These are phyloP conservation scores for Xylariaceae sp. DNA, from an alignment of 2,329 filamentous ascomycete species.

Conservation along the genomic window DNA sequence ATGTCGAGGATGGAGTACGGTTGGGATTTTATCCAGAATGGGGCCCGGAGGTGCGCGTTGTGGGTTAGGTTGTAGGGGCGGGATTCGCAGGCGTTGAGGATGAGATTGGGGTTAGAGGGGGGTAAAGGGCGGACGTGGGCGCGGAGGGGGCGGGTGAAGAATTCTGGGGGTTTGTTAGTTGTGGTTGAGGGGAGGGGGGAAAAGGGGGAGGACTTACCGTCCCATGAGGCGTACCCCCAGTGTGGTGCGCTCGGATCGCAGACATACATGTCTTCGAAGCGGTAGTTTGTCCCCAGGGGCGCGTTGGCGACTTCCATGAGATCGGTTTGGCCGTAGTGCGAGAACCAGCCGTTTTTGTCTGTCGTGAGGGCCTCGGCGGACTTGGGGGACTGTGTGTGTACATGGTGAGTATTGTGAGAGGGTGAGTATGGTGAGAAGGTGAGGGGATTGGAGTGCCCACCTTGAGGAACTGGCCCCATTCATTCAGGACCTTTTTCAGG, in stretches of 20 bases:
- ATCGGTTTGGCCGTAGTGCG: constrained; percentile 42
- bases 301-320: constrained; percentile 49
- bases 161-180: constrained; percentile 32
- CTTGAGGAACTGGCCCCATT: constrained; percentile 51
- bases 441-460: constrained; percentile 26
- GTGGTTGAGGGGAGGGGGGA: not conserved
- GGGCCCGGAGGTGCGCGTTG: constrained; percentile 42
- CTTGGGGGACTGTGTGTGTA: constrained; percentile 37
- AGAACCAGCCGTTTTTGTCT: constrained; percentile 50
- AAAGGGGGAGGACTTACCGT: constrained; percentile 35
- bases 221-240: constrained; percentile 55
- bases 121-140: constrained; percentile 44
- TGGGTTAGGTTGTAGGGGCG: constrained; percentile 39
- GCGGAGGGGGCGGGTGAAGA: constrained; percentile 52
- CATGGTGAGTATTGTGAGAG: no score
- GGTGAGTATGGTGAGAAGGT: no score
- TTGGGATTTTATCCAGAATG: constrained; percentile 57
- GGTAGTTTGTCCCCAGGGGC: constrained; percentile 37
- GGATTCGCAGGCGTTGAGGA: constrained; percentile 54
- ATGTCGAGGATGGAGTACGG: constrained; percentile 52
- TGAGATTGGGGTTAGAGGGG: constrained; percentile 43
- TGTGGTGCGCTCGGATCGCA: constrained; percentile 52
- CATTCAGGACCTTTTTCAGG: constrained; percentile 51
- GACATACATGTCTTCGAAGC: constrained; percentile 55
- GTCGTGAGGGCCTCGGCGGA: constrained; percentile 47